Base-by-base conservation (phyloP, 2,329 filamentous ascomycete species). In the Rugonectria rugulosa region DNA sequence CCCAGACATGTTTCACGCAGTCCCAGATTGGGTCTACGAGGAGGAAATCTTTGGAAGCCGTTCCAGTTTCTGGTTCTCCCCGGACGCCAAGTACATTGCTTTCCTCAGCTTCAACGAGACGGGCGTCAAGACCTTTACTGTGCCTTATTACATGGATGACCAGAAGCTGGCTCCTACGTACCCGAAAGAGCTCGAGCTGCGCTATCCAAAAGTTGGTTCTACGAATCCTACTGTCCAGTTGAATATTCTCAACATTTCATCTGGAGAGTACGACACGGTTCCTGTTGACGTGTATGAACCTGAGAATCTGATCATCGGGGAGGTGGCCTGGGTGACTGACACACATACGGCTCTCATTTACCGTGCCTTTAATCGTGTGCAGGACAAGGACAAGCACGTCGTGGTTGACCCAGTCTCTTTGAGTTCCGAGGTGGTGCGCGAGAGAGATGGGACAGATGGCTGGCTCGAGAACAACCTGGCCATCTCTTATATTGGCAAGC, bases 51-150 rank as follows among this genome's bases (percentile, higher is more conserved):
- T 97, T 59, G 74, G 79, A 5, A 86, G 83, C 2, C 89, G 91
- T 62, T 91, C 84, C 56, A 91, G 90, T 2, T 91, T 93, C 1
- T 98, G 94, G 94, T 97, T 92, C 90, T 93, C 91, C 14, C 84
- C 88, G 20, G 92, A 95, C 71, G 92, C 92, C 32, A 88, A 91
- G 66, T 96, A 89, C 69, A 74, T 97, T 53, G 92, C 94, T 4
- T 97, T 96, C 72, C 77, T 98, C 58, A 88, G 92, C 42, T 97
- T 95, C 6, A 93, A 98, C 69, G 86, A 90, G 75, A 88, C 86
- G 0, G 87, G 86, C 1, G 88, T 90, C 6, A 81, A 79, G 3
- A 88, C 86, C 1, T 89, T 84, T 69, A 84, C 81, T 0, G 79
- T 90, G 10, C 84, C 85, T 0, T 89, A 88, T 70, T 90, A 85